Base-by-base conservation (phyloP, 257 asterid species). In the Verbena officinalis region DNA sequence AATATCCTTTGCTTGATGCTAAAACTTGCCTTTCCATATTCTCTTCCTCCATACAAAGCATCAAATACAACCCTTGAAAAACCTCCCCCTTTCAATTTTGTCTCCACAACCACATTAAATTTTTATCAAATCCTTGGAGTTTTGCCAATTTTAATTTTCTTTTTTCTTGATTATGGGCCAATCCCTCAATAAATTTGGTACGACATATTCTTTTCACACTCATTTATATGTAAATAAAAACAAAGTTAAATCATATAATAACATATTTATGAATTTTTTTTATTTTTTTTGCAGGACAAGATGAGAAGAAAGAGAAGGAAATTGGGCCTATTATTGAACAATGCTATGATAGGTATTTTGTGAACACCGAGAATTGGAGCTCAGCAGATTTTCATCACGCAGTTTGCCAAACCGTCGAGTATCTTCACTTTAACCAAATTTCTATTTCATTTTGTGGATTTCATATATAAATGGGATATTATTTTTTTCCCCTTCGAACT, bases 351-450 rank as follows among this genome's bases (percentile, higher is more conserved):
- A 70, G 65, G 44, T 81, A 68, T 71, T 83, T 87, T 44, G 63
- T 17, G 10, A 40, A 73, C 66, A 57, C 79, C 1, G 27, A 36
- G 13, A 55, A 77, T 55, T 81, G 86, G 86, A 73, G 27, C 20
- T 62, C 62, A n/a, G 67, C 79, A 42, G 90, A 87, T 13, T 83
- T 85, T 73, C 77, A 72, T 59, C 97, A 90, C 30, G 91, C 91
- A 14, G 64, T 90, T 34, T 87, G 91, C 80, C 73, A 53, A 66
- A 78, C 86, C 0, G 84, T 90, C 76, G 91, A 90, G 97, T 90
- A 80, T 36, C 1, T 36, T 9, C 11, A 36, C 1, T 34, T 51
- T 7, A 43, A 3, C 33, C 33, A 11, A 23, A 19, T 23, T 16
- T 39, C 48, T 15, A 14, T 1, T 44, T 14, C 12, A n/a, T 53